Evolutionary conservation across 768 basidiomycete species (phyloP), one percentile per base, ranked within the genome.

Genomic region (Amylocystis lapponica): DNA sequence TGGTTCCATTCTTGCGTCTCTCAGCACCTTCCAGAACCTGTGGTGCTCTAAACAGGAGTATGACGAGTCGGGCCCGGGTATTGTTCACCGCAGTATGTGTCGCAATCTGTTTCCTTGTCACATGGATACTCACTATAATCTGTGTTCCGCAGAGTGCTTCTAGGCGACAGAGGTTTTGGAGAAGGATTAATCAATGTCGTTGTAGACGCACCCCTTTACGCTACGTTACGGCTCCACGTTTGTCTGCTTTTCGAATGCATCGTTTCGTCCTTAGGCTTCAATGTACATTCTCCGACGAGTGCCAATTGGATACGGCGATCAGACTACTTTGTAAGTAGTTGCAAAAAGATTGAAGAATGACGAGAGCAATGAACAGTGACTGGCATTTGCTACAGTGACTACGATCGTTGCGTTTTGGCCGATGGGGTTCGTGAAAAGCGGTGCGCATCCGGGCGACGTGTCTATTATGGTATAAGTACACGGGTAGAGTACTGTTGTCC

Each of bases 11-110:
- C 58, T 70, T 46, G 78, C 79, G 23, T 79, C 77, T 17, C 67
- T 81, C 40, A 71, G 69, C 41, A 81, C 79, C 46, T 81, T 81
- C 78, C 79, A 81, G 67, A 78, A 78, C 67, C 72, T 80, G 63
- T 81, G 79, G 77, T 73, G 75, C 57, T 66, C 69, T 45, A 73
- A 74, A 65, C 72, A 74, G 59, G 76, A 79, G 65, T 78, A 77
- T 68, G 76, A 77, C 66, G 76, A 72, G 65, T 66, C 69, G 21
- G 73, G 73, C 39, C 72, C 73, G 25, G 73, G 65, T 41, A 75
- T 75, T 45, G 73, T 75, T 44, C 73, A 75, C 61, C 65, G 66
- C 64, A 67, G 59, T 54, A 45, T 37, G 48, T 55, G 20, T 30
- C 16, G 13, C 27, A 26, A 13, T 29, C 23, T 21, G 7, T 41